Percentiles rank a stretch among this genome's conserved stretches.
phyloP scores from a whole-genome alignment of 805 yeast genomes.

The Clavispora vitiphila region DNA sequence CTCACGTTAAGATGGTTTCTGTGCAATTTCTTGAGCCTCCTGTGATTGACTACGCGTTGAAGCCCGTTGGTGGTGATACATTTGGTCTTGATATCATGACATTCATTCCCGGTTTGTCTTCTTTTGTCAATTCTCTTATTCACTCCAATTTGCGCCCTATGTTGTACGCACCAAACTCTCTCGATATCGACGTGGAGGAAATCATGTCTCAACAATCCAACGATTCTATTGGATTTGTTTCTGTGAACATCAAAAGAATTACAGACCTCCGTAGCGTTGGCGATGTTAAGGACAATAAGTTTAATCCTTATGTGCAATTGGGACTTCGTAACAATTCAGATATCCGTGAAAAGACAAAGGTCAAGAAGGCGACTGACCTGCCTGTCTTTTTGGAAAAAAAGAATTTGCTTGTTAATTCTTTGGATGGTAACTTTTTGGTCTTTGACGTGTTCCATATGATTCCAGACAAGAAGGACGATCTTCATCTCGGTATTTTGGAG shows the following conservation, averaged over 20 bases:
- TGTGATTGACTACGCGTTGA: constrained; percentile 69
- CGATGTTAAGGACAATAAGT: constrained; percentile 34
- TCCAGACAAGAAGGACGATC: constrained; percentile 51
- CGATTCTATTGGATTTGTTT: constrained; percentile 67
- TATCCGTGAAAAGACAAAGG: constrained; percentile 49
- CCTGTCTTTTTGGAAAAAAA: constrained; percentile 69
- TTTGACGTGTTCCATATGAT: constrained; percentile 51
- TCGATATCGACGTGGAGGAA: constrained; percentile 72
- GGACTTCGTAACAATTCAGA: constrained; percentile 35
- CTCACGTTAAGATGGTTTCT: constrained; percentile 72
- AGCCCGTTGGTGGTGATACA: constrained; percentile 89
- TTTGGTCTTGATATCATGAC: constrained; percentile 83
- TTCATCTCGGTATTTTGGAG: constrained; percentile 41
- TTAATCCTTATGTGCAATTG: constrained; percentile 54
- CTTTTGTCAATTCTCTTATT: constrained; percentile 64
- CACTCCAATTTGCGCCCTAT: constrained; percentile 70
- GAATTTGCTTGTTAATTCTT: constrained; percentile 49
- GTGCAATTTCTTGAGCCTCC: constrained; percentile 76
- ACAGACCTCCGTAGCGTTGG: constrained; percentile 39
- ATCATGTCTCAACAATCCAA: constrained; percentile 57
- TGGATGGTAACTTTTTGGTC: constrained; percentile 51
- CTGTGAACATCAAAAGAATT: constrained; percentile 56
- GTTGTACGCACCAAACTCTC: constrained; percentile 77
- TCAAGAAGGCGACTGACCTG: constrained; percentile 49
- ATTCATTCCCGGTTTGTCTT: constrained; percentile 71